Base-by-base conservation (phyloP, 371 early-diverging fungal species). In the Mortierella sp. region DNA sequence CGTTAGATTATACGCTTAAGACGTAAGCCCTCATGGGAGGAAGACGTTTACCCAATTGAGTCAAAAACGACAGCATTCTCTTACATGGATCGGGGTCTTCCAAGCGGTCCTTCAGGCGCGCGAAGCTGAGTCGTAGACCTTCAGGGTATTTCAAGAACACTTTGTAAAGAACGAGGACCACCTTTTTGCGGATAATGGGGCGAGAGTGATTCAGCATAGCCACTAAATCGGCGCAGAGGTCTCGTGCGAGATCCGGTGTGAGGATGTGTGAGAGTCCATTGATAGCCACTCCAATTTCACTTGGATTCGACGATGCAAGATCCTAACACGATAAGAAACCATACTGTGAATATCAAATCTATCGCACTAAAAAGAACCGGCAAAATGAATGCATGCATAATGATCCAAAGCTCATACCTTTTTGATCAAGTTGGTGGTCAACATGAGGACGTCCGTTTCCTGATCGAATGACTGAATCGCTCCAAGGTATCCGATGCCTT, bases 381-480 rank as follows among this genome's bases (percentile, higher is more conserved):
- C 10, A 7, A 14, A 39, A 14, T 39, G 7, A 10, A 39, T 39
- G 39, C 8, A 22, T 6, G 24, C 24, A 16, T 5, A 49, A 12
- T n/a, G 22, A 19, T 13, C 21, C 52, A 31, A 37, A 29, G 21
- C 17, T 13, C 22, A 14, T 84, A 94, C 96, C 84, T 98, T 98
- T 71, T 95, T 94, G 54, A 97, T 92, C 59, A 95, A 81, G 74
- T 98, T 98, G 10, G 97, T 97, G 17, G 94, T 91, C 41, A 98
- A 83, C 96, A 98, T 96, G 34, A 97, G 84, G 0, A 98, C 96
- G 80, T 96, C 96, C 1, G 96, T 97, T 50, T 96, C 95, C 61
- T 94, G 94, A 62, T 89, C 86, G 80, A 98, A 97, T 4, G 95
- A 91, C 59, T 92, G 90, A 1, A 91, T 82, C 2, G 97, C 98